Evolutionary conservation across 2,329 filamentous ascomycete species (phyloP).

Genomic region (Paecilomyces niveus): DNA sequence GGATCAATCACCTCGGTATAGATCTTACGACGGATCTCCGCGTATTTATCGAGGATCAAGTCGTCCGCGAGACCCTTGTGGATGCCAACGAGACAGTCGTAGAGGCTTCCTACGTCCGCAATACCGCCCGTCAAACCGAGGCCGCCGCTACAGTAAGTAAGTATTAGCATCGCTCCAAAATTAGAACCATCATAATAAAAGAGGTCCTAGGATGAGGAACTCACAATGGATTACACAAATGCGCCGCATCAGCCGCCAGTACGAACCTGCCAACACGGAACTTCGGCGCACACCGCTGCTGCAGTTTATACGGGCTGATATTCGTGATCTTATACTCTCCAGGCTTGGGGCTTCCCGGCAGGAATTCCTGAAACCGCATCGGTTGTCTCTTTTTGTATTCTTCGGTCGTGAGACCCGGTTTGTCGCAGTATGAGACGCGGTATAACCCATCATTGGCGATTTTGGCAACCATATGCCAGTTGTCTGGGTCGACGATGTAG

Average conservation of each 20-base stretch:
- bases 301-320: conserved; percentile 55
- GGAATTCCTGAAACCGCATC: conserved; percentile 49
- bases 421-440: conserved; percentile 58
- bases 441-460: conserved; percentile 55
- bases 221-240: conserved; percentile 48
- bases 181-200: background rate
- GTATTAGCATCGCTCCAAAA: background rate
- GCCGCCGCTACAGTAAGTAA: conserved; percentile 45
- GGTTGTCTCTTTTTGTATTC: conserved; percentile 49
- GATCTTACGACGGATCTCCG: conserved; percentile 32
- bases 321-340: conserved; percentile 50
- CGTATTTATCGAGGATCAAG: conserved; percentile 38
- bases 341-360: conserved; percentile 54
- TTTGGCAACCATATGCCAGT: conserved; percentile 57
- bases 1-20: conserved; percentile 34
- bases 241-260: conserved; percentile 56
- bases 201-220: conserved; percentile 5
- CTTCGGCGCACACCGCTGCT: conserved; percentile 52
- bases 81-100: conserved; percentile 49
- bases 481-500: conserved; percentile 55
- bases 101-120: conserved; percentile 56
- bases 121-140: conserved; percentile 58
- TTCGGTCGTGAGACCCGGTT: conserved; percentile 45
- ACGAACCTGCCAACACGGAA: conserved; percentile 54
- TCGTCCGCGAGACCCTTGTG: conserved; percentile 32